A percentile compares a stretch with the other conserved stretches of the same genome.
Evolutionary conservation across 805 yeast species (phyloP).

Genomic region (Wickerhamiella azyma): DNA sequence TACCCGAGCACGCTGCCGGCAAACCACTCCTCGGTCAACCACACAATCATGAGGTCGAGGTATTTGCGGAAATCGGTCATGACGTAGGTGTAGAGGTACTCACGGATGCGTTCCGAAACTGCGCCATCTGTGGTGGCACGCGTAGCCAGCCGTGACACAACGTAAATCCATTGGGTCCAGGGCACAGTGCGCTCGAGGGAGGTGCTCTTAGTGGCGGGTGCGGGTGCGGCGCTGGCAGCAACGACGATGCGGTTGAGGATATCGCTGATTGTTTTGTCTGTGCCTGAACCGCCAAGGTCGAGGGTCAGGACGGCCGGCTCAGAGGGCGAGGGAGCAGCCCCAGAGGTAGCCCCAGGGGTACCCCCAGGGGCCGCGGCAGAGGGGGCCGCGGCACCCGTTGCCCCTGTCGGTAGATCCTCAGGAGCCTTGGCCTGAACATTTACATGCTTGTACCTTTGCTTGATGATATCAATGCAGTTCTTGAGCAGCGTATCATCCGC

Average conservation of each 20-base stretch:
- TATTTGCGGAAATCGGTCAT: constrained; percentile 57
- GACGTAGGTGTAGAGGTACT: constrained; percentile 57
- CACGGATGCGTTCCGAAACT: constrained; percentile 42
- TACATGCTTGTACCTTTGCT: constrained; percentile 46
- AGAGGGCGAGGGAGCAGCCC: background rate
- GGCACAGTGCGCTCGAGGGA: constrained; percentile 67
- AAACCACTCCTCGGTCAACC: constrained; percentile 96
- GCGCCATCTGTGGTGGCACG: constrained; percentile 48
- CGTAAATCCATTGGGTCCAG: constrained; percentile 47
- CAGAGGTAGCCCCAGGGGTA: background rate
- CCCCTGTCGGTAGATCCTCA: no score
- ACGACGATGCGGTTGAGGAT: background rate
- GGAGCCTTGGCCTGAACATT: constrained; percentile 20
- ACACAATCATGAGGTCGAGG: constrained; percentile 65
- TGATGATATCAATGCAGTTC: constrained; percentile 55
- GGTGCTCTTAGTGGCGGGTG: constrained; percentile 20
- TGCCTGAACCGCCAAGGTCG: background rate
- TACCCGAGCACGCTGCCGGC: constrained; percentile 45
- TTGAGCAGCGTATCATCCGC: constrained; percentile 40
- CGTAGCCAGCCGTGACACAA: constrained; percentile 66
- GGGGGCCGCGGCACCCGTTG: no score
- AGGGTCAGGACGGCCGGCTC: background rate
- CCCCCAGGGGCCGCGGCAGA: no score
- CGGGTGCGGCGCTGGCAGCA: constrained; percentile 17
- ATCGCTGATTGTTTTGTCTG: background rate